A percentile compares a stretch with the other conserved stretches of the same genome.
These are phyloP conservation scores for Tetrapisispora arboricola DNA, from an alignment of 805 yeast genomes.

Conservation along the genomic window DNA sequence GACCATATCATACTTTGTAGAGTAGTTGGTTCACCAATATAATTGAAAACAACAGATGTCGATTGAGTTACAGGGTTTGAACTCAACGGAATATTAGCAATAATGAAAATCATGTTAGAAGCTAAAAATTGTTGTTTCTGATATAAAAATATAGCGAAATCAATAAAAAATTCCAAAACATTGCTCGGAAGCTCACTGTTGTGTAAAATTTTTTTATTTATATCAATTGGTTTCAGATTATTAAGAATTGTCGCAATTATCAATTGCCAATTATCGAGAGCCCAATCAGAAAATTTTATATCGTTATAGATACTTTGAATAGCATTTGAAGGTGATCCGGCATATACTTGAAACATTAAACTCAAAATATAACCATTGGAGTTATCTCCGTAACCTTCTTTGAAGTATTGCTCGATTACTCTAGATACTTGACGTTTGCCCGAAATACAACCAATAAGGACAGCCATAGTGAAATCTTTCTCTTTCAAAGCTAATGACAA, in stretches of 20 bases:
- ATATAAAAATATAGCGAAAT: constrained; percentile 41
- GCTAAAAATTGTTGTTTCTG: constrained; percentile 28
- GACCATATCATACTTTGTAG: constrained; percentile 44
- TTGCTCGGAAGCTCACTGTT: constrained; percentile 17
- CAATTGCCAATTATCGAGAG: constrained; percentile 42
- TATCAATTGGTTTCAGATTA: constrained; percentile 14
- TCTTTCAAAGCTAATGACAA: constrained; percentile 48
- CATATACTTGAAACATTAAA: constrained; percentile 48
- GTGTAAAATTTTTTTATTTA: not conserved
- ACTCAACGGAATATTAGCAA: constrained; percentile 39
- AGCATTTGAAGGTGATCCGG: constrained; percentile 49
- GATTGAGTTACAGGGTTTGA: constrained; percentile 18
- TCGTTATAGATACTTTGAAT: constrained; percentile 39
- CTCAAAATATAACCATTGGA: constrained; percentile 38
- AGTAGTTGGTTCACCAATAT: constrained; percentile 32
- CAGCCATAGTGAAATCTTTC: constrained; percentile 68
- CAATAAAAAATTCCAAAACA: constrained; percentile 34
- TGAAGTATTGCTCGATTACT: constrained; percentile 49
- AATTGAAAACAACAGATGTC: constrained; percentile 30
- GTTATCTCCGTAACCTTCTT: constrained; percentile 36
- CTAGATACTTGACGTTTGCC: constrained; percentile 52
- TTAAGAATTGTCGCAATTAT: constrained; percentile 34
- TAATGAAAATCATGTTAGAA: constrained; percentile 36
- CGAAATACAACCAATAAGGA: constrained; percentile 55
- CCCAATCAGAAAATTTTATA: constrained; percentile 37